These are phyloP conservation scores for Penicillium coprophilum DNA, from an alignment of 495 filamentous ascomycete species.

Conservation along the genomic window DNA sequence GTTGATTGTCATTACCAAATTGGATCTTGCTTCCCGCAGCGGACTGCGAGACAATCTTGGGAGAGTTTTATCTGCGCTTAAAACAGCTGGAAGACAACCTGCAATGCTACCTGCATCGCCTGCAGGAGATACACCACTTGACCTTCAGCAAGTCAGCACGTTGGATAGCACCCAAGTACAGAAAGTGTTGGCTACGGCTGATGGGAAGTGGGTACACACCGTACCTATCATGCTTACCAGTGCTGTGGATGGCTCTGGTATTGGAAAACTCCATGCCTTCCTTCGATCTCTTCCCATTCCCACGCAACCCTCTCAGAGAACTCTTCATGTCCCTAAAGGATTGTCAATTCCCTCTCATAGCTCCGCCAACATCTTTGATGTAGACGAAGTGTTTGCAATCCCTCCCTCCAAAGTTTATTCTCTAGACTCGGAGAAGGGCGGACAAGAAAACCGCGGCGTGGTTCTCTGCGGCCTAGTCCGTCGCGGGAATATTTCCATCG, in stretches of 20 bases:
- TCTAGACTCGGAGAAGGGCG: slow-evolving; percentile 34
- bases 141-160: slow-evolving; percentile 39
- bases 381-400: slow-evolving; percentile 78
- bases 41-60: slow-evolving; percentile 66
- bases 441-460: slow-evolving; percentile 49
- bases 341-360: slow-evolving; percentile 32
- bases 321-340: slow-evolving; percentile 19
- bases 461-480: slow-evolving; percentile 82
- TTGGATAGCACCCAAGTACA: slow-evolving; percentile 53
- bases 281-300: slow-evolving; percentile 77
- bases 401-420: slow-evolving; percentile 53
- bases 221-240: slow-evolving; percentile 90
- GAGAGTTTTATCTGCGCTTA: slow-evolving; percentile 73
- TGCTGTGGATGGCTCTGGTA: slow-evolving; percentile 79
- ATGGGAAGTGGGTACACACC: slow-evolving; percentile 47
- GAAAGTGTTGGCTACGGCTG: slow-evolving; percentile 43
- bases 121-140: slow-evolving; percentile 28
- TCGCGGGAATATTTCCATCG: slow-evolving; percentile 74
- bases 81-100: slow-evolving; percentile 70
- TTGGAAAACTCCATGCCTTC: slow-evolving; percentile 78
- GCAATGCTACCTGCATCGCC: slow-evolving; percentile 59
- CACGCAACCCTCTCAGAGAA: slow-evolving; percentile 43
- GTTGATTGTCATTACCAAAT: slow-evolving; percentile 82
- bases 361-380: slow-evolving; percentile 68
- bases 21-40: slow-evolving; percentile 76